These are phyloP conservation scores for Colletotrichum zoysiae DNA, from an alignment of 2,329 filamentous ascomycete species.

Conservation along the genomic window DNA sequence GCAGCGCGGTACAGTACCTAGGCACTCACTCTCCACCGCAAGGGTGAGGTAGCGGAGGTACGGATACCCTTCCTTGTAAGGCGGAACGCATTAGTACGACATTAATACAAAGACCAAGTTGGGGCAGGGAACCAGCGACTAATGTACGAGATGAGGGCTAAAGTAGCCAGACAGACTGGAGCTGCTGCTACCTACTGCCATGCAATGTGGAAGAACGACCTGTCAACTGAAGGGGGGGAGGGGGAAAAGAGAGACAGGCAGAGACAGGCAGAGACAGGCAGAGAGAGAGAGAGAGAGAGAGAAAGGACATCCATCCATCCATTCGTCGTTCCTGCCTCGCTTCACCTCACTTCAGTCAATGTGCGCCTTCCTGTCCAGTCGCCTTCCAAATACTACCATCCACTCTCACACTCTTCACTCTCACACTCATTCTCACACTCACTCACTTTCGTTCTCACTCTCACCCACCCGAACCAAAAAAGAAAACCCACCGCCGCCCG, in stretches of 20 bases:
- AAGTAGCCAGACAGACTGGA: conserved; percentile 14
- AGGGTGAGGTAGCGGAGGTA: conserved; percentile 2
- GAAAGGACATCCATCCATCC: neutral
- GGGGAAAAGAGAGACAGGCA: neutral
- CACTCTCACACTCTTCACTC: conserved; percentile 6
- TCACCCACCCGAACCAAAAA: conserved; percentile 15
- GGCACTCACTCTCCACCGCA: neutral
- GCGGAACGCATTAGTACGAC: neutral
- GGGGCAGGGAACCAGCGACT: conserved; percentile 32
- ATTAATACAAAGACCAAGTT: neutral
- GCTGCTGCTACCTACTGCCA: conserved; percentile 23
- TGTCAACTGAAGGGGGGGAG: conserved; percentile 1
- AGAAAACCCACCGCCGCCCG: conserved; percentile 14
- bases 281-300: neutral
- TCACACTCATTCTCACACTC: conserved; percentile 1
- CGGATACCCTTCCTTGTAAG: conserved; percentile 4
- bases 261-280: neutral
- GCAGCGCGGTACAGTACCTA: neutral
- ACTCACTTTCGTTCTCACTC: conserved; percentile 11
- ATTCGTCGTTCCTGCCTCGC: neutral
- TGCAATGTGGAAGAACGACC: conserved; percentile 13
- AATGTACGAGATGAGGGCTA: conserved; percentile 14
- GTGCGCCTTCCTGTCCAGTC: conserved; percentile 14
- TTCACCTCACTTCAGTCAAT: conserved; percentile 4
- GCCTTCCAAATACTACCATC: conserved; percentile 1